Evolutionary conservation across 371 early-diverging fungal species (phyloP).

Genomic region (Mortierella sp.): DNA sequence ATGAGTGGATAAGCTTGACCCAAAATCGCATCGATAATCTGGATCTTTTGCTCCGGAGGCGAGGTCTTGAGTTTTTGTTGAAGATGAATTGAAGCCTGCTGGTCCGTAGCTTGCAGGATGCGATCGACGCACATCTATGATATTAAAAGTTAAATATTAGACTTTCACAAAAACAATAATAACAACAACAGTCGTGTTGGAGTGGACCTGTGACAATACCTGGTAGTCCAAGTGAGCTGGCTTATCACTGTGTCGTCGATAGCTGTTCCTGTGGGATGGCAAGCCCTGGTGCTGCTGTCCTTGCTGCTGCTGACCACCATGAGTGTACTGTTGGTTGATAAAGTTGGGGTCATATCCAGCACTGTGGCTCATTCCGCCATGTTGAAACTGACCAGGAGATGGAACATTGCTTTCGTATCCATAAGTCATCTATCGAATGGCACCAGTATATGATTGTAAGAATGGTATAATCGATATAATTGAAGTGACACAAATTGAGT

Average conservation of each 20-base stretch:
- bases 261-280: slow-evolving; percentile 26
- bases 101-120: slow-evolving; percentile 80
- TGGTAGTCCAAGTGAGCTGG: slow-evolving; percentile 54
- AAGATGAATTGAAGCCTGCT: slow-evolving; percentile 80
- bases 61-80: slow-evolving; percentile 80
- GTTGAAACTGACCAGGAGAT: slow-evolving; percentile 16
- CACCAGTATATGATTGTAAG: neutral
- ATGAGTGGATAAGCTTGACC: slow-evolving; percentile 70
- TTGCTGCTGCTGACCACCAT: slow-evolving; percentile 20
- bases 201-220: slow-evolving; percentile 10
- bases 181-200: too few relatives aligned
- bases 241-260: slow-evolving; percentile 50
- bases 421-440: slow-evolving; percentile 30
- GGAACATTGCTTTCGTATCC: slow-evolving; percentile 24
- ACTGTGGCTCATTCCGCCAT: slow-evolving; percentile 23
- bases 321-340: slow-evolving; percentile 37
- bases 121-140: slow-evolving; percentile 66
- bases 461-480: neutral
- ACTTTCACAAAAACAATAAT: too few relatives aligned
- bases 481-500: neutral
- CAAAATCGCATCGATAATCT: slow-evolving; percentile 72
- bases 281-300: slow-evolving; percentile 28
- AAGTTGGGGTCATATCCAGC: slow-evolving; percentile 35
- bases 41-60: slow-evolving; percentile 63
- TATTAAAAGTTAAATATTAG: neutral